Percentiles rank a stretch among this genome's conserved stretches.
These are phyloP conservation scores for Zymoseptoria ardabiliae DNA, from an alignment of 2,329 filamentous ascomycete genomes.

Conservation along the genomic window DNA sequence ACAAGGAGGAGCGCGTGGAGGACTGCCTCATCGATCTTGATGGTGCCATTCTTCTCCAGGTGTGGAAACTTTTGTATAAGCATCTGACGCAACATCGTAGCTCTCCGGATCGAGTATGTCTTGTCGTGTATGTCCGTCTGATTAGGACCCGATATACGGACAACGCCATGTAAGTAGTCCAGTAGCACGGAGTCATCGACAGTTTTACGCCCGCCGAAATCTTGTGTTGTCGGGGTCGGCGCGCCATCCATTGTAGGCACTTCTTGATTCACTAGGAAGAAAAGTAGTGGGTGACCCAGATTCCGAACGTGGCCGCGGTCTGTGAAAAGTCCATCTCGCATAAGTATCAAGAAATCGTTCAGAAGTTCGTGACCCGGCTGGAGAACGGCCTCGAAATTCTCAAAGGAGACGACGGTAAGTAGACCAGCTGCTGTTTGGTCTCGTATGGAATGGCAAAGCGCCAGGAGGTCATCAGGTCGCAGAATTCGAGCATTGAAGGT, in stretches of 20 bases:
- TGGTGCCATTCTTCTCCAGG: constrained; percentile 22
- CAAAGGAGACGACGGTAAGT: constrained; percentile 25
- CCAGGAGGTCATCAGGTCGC: constrained; percentile 22
- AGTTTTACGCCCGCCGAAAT: constrained; percentile 14
- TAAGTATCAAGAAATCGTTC: constrained; percentile 25
- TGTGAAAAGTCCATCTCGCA: constrained; percentile 26
- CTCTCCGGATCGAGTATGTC: constrained; percentile 26
- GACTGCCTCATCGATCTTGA: constrained; percentile 30
- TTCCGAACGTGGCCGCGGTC: constrained; percentile 23
- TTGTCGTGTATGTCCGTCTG: constrained; percentile 23
- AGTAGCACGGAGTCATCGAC: constrained; percentile 25
- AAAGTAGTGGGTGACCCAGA: constrained; percentile 25
- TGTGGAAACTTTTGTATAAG: constrained; percentile 27
- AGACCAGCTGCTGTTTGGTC: constrained; percentile 23
- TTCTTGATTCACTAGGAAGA: constrained; percentile 29
- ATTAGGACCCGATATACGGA: constrained; percentile 27
- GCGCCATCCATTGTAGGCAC: constrained; percentile 16
- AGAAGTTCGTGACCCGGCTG: constrained; percentile 21
- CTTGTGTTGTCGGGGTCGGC: constrained; percentile 20
- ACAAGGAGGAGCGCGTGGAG: constrained; percentile 29
- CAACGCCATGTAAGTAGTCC: constrained; percentile 28
- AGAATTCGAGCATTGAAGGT: constrained; percentile 25
- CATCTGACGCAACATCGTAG: constrained; percentile 28
- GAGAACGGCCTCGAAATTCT: constrained; percentile 28
- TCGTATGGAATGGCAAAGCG: constrained; percentile 26